These are phyloP conservation scores for Dendrocalamus sinicus DNA, from an alignment of 176 grass and related monocot genomes.

Conservation along the genomic window DNA sequence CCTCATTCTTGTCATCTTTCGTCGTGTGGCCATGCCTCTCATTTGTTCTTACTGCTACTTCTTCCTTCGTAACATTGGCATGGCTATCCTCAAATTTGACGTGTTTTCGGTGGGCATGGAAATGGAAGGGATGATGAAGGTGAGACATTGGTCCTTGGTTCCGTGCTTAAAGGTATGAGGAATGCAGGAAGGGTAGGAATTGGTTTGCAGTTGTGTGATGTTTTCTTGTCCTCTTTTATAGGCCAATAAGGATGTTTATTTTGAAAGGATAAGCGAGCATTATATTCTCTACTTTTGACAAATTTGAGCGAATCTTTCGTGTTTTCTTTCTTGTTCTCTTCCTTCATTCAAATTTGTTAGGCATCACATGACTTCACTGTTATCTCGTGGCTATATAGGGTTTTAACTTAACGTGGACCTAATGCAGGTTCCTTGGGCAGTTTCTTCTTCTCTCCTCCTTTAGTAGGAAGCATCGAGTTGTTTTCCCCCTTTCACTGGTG, in stretches of 20 bases:
- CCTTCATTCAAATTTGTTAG: constrained; percentile 48
- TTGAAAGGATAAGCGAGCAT: constrained; percentile 41
- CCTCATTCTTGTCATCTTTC: constrained; percentile 47
- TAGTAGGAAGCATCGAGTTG: neutral
- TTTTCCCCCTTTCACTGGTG: neutral
- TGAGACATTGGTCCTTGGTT: constrained; percentile 47
- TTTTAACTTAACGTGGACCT: neutral
- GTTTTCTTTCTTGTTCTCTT: neutral
- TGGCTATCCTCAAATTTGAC: constrained; percentile 46
- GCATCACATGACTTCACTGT: neutral
- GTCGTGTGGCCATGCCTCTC: constrained; percentile 14
- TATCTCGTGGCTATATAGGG: neutral
- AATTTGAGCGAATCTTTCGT: constrained; percentile 3
- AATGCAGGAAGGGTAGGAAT: constrained; percentile 1
- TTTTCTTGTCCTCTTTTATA: constrained; percentile 58
- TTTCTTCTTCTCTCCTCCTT: constrained; percentile 1
- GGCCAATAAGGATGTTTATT: constrained; percentile 29
- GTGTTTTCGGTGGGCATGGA: constrained; percentile 39
- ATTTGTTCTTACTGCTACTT: constrained; percentile 9
- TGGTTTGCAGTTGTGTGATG: constrained; percentile 22
- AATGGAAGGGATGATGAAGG: neutral
- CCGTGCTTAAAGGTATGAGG: constrained; percentile 17
- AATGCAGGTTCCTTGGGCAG: neutral
- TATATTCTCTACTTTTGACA: constrained; percentile 41
- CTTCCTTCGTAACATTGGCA: constrained; percentile 40